These are phyloP conservation scores for Medicago lupulina DNA, from an alignment of 306 rosid species.

Conservation along the genomic window DNA sequence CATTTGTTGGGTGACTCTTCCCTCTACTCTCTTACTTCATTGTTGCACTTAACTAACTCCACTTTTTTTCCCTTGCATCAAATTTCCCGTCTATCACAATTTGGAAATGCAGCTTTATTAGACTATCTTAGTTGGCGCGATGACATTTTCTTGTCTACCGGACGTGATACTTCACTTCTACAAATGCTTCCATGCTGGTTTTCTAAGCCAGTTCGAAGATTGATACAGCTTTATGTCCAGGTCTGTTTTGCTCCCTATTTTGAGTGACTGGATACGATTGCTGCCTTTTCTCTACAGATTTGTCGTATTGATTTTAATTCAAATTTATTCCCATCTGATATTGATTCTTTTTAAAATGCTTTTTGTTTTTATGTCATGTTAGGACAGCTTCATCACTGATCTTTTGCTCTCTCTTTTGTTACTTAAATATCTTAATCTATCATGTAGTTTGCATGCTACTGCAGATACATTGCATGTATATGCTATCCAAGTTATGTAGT, in stretches of 20 bases:
- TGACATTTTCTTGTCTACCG: slow-evolving; percentile 81
- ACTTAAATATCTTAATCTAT: slow-evolving; percentile 9
- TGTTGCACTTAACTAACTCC: slow-evolving; percentile 36
- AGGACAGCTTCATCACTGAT: slow-evolving; percentile 22
- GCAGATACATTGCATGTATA: slow-evolving; percentile 18
- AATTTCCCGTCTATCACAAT: slow-evolving; percentile 21
- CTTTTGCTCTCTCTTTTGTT: slow-evolving; percentile 9
- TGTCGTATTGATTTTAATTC: slow-evolving; percentile 32
- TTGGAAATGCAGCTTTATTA: slow-evolving; percentile 62
- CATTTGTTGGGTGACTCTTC: slow-evolving; percentile 21
- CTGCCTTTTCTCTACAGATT: slow-evolving; percentile 25
- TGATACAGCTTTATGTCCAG: slow-evolving; percentile 90
- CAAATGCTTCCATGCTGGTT: slow-evolving; percentile 98
- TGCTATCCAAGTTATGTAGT: slow-evolving; percentile 39
- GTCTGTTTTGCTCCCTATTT: slow-evolving; percentile 54
- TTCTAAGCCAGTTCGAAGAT: slow-evolving; percentile 82
- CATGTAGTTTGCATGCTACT: slow-evolving; percentile 39
- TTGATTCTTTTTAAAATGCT: slow-evolving; percentile 25
- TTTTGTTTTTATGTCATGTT: slow-evolving; percentile 29
- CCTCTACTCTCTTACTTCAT: slow-evolving; percentile 17
- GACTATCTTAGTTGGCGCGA: slow-evolving; percentile 89
- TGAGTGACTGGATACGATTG: slow-evolving; percentile 33
- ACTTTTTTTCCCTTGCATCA: slow-evolving; percentile 8
- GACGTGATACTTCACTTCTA: slow-evolving; percentile 86
- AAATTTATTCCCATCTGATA: slow-evolving; percentile 15